Percentiles rank a stretch among this genome's conserved stretches.
These are phyloP conservation scores for Ceratocystis harringtonii DNA, from an alignment of 2,329 filamentous ascomycete genomes.

Conservation along the genomic window DNA sequence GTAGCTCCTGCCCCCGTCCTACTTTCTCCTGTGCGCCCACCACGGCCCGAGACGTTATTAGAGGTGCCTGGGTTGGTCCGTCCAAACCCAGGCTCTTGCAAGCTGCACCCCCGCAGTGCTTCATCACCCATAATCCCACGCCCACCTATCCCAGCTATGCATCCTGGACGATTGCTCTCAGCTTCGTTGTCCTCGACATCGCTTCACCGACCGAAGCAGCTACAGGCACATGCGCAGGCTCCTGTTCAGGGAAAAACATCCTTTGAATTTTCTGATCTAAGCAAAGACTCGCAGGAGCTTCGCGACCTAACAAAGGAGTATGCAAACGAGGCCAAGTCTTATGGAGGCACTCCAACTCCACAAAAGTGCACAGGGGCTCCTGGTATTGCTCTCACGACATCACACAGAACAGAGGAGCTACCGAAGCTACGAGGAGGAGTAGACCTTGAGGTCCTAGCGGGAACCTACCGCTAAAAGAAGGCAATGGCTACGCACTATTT, in stretches of 20 bases:
- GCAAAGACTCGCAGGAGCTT: not conserved
- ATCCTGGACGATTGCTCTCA: slow-evolving; percentile 12
- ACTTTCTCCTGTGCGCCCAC: slow-evolving; percentile 3
- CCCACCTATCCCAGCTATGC: slow-evolving; percentile 14
- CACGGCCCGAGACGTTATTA: slow-evolving; percentile 8
- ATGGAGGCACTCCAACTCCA: not conserved
- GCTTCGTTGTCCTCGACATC: slow-evolving; percentile 5
- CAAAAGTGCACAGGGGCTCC: not conserved
- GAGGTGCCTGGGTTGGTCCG: slow-evolving; percentile 10
- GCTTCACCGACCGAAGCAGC: not conserved
- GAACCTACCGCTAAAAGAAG: slow-evolving; percentile 8
- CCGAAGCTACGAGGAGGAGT: slow-evolving; percentile 5
- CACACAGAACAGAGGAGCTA: not conserved
- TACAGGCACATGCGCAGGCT: not conserved
- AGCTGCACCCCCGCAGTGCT: slow-evolving; percentile 13
- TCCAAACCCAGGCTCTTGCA: slow-evolving; percentile 1
- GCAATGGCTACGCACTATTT: not conserved
- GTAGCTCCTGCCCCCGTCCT: not conserved
- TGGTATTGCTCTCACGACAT: not conserved
- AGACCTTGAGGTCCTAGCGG: slow-evolving; percentile 10
- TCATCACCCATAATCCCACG: slow-evolving; percentile 10
- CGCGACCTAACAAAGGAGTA: not conserved
- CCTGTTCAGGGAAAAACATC: not conserved
- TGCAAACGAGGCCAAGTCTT: not conserved
- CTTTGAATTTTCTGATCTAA: not conserved